phyloP scores from a whole-genome alignment of 768 basidiomycete genomes.

The Termitomyces sp. region DNA sequence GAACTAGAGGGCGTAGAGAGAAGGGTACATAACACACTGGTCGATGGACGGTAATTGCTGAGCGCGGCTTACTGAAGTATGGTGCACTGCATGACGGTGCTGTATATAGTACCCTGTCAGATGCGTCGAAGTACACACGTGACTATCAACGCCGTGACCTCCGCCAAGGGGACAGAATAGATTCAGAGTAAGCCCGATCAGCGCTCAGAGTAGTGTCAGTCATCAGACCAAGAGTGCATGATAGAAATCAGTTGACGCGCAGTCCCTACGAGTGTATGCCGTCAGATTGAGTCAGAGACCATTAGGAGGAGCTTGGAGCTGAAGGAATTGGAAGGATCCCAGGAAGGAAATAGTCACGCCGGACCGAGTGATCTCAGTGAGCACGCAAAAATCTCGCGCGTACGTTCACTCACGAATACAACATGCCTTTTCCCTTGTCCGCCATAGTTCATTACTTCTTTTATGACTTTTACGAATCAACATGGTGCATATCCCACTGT shows the following conservation, averaged over 20 bases:
- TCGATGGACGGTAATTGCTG: neutral
- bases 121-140: neutral
- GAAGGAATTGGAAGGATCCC: neutral
- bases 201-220: neutral
- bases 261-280: neutral
- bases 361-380: neutral
- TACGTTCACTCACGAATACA: neutral
- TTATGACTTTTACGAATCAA: neutral
- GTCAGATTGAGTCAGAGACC: neutral
- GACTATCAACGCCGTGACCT: neutral
- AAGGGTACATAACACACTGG: neutral
- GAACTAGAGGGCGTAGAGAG: neutral
- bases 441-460: neutral
- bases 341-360: neutral
- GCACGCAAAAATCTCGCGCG: neutral
- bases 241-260: too few relatives aligned
- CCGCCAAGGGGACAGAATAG: neutral
- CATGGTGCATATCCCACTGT: neutral
- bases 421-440: neutral
- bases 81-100: neutral
- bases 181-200: neutral
- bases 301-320: neutral
- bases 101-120: neutral
- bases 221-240: neutral
- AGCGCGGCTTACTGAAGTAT: neutral